Conservation (phyloP, 257 asterid genomes). For the Echites panduratus region DNA sequence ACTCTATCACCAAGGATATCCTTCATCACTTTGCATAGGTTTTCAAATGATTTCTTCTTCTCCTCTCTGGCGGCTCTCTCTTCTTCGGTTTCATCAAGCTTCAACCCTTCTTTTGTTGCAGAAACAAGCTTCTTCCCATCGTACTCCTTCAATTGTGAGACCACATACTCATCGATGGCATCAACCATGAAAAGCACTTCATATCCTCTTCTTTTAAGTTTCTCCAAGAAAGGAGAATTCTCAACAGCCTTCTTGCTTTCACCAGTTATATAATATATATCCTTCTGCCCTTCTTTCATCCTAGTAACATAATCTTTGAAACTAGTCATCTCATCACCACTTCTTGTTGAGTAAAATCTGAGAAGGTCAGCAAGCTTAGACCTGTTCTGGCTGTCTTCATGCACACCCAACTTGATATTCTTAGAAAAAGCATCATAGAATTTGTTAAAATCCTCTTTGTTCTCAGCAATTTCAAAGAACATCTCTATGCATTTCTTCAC, state of each 20-base stretch:
- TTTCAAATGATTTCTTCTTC: conserved; percentile 35
- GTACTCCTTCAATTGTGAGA: conserved; percentile 34
- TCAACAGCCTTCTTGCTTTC: conserved; percentile 48
- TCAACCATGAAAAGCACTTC: conserved; percentile 42
- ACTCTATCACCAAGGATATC: conserved; percentile 34
- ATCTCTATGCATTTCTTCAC: conserved; percentile 46
- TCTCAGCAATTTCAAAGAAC: conserved; percentile 43
- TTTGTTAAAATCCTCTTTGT: conserved; percentile 39
- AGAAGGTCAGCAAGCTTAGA: conserved; percentile 35
- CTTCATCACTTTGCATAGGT: conserved; percentile 33
- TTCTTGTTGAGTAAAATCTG: conserved; percentile 36
- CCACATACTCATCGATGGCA: conserved; percentile 40
- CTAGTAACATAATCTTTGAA: conserved; percentile 37
- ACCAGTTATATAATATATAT: conserved; percentile 36
- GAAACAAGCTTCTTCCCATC: conserved; percentile 38
- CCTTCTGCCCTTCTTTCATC: conserved; percentile 42
- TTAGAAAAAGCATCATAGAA: conserved; percentile 42
- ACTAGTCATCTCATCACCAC: conserved; percentile 40
- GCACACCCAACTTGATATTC: conserved; percentile 43
- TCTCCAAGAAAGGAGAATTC: conserved; percentile 37
- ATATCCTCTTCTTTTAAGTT: conserved; percentile 37
- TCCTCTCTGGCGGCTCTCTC: conserved; percentile 34
- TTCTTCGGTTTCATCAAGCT: conserved; percentile 31
- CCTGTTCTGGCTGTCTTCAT: conserved; percentile 41
- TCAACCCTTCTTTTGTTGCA: conserved; percentile 37